Conservation (phyloP, 805 yeast species). For the Debaryomyces castellii region DNA sequence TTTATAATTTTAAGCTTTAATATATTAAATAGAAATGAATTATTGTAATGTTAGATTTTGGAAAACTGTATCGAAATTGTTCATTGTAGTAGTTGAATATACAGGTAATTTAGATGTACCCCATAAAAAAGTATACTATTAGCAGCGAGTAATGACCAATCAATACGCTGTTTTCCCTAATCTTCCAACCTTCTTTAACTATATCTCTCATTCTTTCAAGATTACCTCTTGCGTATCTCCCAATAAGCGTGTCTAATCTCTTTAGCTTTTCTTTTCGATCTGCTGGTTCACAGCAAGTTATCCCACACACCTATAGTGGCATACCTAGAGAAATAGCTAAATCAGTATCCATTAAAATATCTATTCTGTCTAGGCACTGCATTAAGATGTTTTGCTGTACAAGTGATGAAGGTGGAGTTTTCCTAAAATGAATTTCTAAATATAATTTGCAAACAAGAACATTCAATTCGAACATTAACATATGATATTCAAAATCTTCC, state of each 20-base stretch:
- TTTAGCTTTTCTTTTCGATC: not conserved
- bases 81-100: too few species aligned
- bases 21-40: not conserved
- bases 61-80: too few species aligned
- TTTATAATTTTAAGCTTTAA: not conserved
- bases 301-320: not conserved
- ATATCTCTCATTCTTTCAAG: not conserved
- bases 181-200: not conserved
- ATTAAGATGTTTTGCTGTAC: not conserved
- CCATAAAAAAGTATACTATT: not conserved
- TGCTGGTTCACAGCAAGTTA: not conserved
- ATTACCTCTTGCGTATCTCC: not conserved
- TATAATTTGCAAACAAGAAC: slow-evolving; percentile 2
- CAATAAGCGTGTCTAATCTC: not conserved
- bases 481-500: not conserved
- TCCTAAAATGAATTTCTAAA: slow-evolving; percentile 10
- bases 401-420: not conserved
- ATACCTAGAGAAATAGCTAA: slow-evolving; percentile 16
- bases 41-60: too few species aligned
- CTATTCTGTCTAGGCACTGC: slow-evolving; percentile 10
- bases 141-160: not conserved
- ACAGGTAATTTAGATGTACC: not conserved
- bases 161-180: not conserved
- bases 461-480: not conserved
- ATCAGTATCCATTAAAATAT: slow-evolving; percentile 12